Evolutionary conservation across 495 filamentous ascomycete species (phyloP).

Genomic region (Neurospora intermedia): DNA sequence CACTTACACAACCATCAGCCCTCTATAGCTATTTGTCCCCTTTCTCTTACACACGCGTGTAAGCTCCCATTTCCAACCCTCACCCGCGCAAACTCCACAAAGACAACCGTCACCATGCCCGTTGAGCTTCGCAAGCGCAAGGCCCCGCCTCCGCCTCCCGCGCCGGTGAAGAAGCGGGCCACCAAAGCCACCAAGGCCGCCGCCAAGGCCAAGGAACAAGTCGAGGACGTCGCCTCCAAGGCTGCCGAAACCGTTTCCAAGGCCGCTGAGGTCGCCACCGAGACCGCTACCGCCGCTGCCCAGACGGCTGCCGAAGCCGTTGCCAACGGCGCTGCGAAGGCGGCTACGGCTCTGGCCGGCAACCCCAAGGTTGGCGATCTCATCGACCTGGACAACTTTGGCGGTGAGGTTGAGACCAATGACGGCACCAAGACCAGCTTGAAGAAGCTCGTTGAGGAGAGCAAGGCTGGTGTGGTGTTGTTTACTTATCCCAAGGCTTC

Average conservation of each 20-base stretch:
- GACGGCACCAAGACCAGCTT: constrained; percentile 70
- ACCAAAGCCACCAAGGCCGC: constrained; percentile 29
- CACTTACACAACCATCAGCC: background rate
- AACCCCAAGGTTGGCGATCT: constrained; percentile 35
- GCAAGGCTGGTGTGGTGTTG: constrained; percentile 75
- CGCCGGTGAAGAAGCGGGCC: constrained; percentile 29
- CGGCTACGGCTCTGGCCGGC: constrained; percentile 11
- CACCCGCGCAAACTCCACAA: background rate
- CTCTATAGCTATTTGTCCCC: background rate
- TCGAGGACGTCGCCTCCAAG: constrained; percentile 22
- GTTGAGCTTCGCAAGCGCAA: constrained; percentile 69
- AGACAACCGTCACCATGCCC: constrained; percentile 29
- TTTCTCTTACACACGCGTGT: background rate
- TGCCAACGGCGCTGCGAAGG: constrained; percentile 9
- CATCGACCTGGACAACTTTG: constrained; percentile 60
- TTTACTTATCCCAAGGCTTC: constrained; percentile 96
- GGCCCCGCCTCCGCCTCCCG: constrained; percentile 45
- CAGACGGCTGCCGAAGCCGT: constrained; percentile 7
- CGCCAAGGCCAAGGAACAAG: constrained; percentile 28
- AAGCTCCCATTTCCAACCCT: background rate
- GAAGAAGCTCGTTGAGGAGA: constrained; percentile 65
- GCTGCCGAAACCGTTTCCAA: constrained; percentile 28
- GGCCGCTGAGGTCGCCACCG: constrained; percentile 30
- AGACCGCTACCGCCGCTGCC: constrained; percentile 25
- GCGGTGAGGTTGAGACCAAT: constrained; percentile 75